Base-by-base conservation (phyloP, 192 early-diverging fungal genomes). In the Lobosporangium transversale region DNA sequence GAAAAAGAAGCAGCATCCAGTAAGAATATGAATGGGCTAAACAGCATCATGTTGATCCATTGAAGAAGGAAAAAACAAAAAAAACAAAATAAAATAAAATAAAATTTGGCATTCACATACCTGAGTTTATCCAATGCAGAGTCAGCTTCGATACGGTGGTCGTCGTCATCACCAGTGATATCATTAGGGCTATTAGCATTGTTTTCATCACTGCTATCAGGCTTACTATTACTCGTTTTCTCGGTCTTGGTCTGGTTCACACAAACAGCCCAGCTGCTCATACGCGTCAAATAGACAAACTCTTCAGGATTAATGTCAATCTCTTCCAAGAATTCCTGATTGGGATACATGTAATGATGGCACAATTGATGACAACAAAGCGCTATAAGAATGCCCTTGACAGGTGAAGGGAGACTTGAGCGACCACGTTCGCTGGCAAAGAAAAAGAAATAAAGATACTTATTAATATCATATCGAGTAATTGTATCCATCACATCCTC, bases 311-410 rank as follows among this genome's bases (percentile, higher is more conserved):
- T 68, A 24, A 91, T 79, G 17, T 78, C 81, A 21, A 80, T 59
- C 65, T 85, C 40, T 35, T 81, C 69, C 73, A 96, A 78, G 56
- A 82, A 95, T 10, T 62, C 68, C 17, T 68, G 89, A 62, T 93
- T 84, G 7, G 89, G 83, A 57, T 90, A 95, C 86, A 87, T 89
- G 15, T 83, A 86, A 62, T 86, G 90, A 23, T 82, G 84, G 71
- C 93, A 95, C 12, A 89, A 54, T 49, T 95, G 93, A 79, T 96
- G 95, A 68, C 95, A 97, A 79, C 95, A 97, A 4, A 95, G 83
- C 15, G 95, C 94, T 60, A 97, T 94, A 23, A 93, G 78, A 21
- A 96, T 81, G 17, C 91, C 91, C 9, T 79, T 80, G 8, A 94
- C 79, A 10, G 84, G 67, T 20, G 85, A 83, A 5, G 79, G 66